Conservation (phyloP, 192 early-diverging fungal species). For the Diversispora eburnea region DNA sequence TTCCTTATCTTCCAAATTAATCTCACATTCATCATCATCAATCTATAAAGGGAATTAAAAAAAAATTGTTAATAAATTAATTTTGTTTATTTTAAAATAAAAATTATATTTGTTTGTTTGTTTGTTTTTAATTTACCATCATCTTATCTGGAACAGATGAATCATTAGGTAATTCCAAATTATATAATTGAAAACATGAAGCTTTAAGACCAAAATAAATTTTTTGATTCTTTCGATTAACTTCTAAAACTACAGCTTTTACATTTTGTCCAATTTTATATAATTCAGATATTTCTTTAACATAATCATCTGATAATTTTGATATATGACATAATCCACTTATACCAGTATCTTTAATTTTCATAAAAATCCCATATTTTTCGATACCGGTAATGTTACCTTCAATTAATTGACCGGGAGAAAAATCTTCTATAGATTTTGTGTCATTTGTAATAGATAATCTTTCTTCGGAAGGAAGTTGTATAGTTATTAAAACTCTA, state of each 20-base stretch:
- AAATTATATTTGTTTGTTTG: too few relatives aligned
- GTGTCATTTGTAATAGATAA: not conserved
- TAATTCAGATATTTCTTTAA: constrained; percentile 64
- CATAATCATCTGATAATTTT: constrained; percentile 79
- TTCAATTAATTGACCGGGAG: constrained; percentile 70
- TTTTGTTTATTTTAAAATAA: not conserved
- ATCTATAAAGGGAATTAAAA: constrained; percentile 1
- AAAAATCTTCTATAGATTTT: constrained; percentile 52
- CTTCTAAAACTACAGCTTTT: constrained; percentile 72
- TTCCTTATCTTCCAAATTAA: constrained; percentile 32
- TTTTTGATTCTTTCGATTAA: constrained; percentile 64
- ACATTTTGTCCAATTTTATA: constrained; percentile 84
- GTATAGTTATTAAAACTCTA: constrained; percentile 73
- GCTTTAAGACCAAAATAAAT: constrained; percentile 80
- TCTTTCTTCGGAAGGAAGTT: constrained; percentile 44
- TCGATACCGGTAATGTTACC: constrained; percentile 73
- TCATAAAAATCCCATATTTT: constrained; percentile 78
- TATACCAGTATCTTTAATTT: constrained; percentile 68
- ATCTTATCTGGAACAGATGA: constrained; percentile 35
- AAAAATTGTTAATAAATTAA: not conserved
- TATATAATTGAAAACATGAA: constrained; percentile 64
- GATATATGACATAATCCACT: constrained; percentile 83
- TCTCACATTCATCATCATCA: constrained; percentile 33
- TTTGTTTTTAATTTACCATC: too few relatives aligned
- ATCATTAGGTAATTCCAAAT: constrained; percentile 32